These are phyloP conservation scores for Begonia loranthoides DNA, from an alignment of 306 rosid species.

Conservation along the genomic window DNA sequence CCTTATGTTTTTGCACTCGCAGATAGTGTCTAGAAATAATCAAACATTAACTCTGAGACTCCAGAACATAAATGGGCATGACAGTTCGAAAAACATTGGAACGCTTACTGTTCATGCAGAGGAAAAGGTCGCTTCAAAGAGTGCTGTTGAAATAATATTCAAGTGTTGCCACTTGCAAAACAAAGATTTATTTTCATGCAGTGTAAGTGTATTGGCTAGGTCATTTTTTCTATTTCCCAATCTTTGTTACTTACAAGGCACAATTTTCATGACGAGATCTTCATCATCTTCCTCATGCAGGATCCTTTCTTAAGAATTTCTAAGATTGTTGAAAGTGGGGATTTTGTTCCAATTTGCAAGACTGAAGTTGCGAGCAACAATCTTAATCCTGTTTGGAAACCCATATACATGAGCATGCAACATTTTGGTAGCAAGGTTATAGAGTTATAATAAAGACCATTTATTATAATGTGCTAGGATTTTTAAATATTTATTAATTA, in stretches of 20 bases:
- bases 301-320: conserved; percentile 80
- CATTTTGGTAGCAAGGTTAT: conserved; percentile 76
- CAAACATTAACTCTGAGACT: conserved; percentile 39
- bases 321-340: conserved; percentile 65
- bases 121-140: conserved; percentile 56
- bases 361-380: conserved; percentile 65
- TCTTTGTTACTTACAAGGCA: background rate
- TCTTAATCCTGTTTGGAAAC: conserved; percentile 76
- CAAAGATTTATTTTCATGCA: conserved; percentile 65
- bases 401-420: conserved; percentile 38
- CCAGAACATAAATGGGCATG: conserved; percentile 18
- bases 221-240: background rate
- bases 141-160: conserved; percentile 41
- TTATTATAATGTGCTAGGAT: no score
- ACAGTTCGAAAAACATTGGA: conserved; percentile 34
- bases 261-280: background rate
- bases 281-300: conserved; percentile 14
- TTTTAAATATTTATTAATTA: no score
- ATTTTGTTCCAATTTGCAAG: conserved; percentile 71
- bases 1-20: conserved; percentile 7
- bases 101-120: conserved; percentile 63
- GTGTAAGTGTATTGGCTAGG: conserved; percentile 22
- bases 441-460: no score
- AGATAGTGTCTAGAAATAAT: conserved; percentile 62
- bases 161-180: conserved; percentile 66